Base-by-base conservation (phyloP, 306 rosid species). In the Medicago truncatula region DNA sequence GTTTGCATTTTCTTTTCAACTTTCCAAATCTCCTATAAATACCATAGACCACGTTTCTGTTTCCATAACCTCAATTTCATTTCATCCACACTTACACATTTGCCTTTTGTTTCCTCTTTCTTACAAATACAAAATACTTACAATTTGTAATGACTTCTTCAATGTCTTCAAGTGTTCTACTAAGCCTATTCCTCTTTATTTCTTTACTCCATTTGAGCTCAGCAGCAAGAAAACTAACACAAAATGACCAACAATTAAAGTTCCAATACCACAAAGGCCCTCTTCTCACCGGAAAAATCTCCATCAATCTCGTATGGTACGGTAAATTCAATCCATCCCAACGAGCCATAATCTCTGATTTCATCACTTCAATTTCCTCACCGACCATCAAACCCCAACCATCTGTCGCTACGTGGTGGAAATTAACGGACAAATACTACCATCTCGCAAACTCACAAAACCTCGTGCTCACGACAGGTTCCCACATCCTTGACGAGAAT, bases 231-330 rank as follows among this genome's bases (percentile, higher is more conserved):
- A 83, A 1, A 17, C 85, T 87, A 0, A 39, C 82, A 15, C 74
- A 83, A 50, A 76, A 78, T 49, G 78, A 86, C 14, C 75, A 82
- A 5, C 71, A 73, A 4, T 2, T 90, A 9, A 72, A 78, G 3
- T 90, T 93, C 63, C 83, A 87, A 44, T 92, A 88, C 91, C 98
- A 92, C 81, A 87, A 85, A 16, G 98, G 98, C 49, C 82, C 92
- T 66, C 94, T 92, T 39, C 89, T 90, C 1, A 31, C 52, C 0
- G 91, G 92, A 0, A 81, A 84, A 41, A 59, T 83, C 80, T 74
- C 92, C 63, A 14, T 88, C 68, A 87, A 92, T 75, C 85, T 92
- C 10, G 85, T 92, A 3, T 92, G 94, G 94, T 92, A 92, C 47
- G 98, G 92, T 4, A 82, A 79, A 8, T 93, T 92, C 88, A 87